Base-by-base conservation (phyloP, 2,329 filamentous ascomycete species). In the Talaromyces marneffei region DNA sequence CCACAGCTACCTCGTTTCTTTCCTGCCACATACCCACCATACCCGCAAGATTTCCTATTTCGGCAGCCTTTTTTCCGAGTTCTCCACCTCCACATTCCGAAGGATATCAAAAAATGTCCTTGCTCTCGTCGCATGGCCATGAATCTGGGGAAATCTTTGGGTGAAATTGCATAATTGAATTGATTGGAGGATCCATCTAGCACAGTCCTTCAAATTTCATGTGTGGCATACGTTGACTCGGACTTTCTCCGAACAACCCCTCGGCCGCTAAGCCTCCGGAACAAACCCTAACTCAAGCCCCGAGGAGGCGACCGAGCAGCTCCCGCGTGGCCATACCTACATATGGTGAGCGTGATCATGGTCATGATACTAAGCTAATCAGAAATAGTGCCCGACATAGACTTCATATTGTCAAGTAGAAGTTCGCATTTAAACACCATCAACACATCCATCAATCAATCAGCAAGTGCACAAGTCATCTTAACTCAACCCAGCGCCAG, bases 211-310 rank as follows among this genome's bases (percentile, higher is more conserved):
- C 9, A 8, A 46, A 46, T 14, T 37, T 12, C 18, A 20, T 4
- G 40, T 14, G 9, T 20, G 7, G 42, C 2, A 16, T 27, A 16
- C 12, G 4, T 6, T 27, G 14, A 48, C 44, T 29, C 29, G 27
- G 29, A 6, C 9, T 7, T 23, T 2, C 40, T 46, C 56, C 56
- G 16, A 6, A 33, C 27, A 16, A 29, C 10, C 8, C 3, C 10
- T 57, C 56, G 56, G 56, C 42, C 56, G 56, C 56, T 58, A 58
- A 37, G n/a, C 18, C 40, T 58, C 56, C 31, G 56, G 27, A 23
- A 8, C 20, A 16, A n/a, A 35, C 29, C 56, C 56, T 48, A 46
- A 48, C 8, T 27, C 23, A 35, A 58, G 56, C 56, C 40, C 56
- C 56, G 56, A 58, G 16, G 42, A 44, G 27, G 12, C 18, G 42